Evolutionary conservation across 2,329 filamentous ascomycete species (phyloP).

Genomic region (Dothiorella sarmentorum): DNA sequence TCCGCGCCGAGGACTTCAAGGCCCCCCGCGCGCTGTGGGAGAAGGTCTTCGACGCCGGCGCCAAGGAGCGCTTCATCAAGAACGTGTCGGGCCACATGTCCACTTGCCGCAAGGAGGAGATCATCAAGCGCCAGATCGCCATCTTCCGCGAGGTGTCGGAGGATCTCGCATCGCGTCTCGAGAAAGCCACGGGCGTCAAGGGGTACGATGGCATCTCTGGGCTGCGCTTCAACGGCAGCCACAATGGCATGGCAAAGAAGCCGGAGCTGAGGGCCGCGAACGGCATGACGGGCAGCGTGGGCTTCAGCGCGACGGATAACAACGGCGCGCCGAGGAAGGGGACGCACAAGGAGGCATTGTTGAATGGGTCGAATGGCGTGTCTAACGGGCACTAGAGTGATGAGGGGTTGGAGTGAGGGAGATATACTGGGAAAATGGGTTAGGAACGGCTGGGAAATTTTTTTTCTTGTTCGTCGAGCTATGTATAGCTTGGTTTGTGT

Average conservation of each 20-base stretch:
- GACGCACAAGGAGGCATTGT: conserved; percentile 34
- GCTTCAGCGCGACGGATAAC: conserved; percentile 33
- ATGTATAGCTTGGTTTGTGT: no score
- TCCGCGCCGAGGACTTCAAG: conserved; percentile 53
- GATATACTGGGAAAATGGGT: neutral
- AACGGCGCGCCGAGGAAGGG: conserved; percentile 50
- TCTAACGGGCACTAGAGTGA: neutral
- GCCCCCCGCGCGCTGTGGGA: conserved; percentile 59
- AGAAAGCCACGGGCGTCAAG: conserved; percentile 61
- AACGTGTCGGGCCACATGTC: conserved; percentile 62
- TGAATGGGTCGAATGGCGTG: neutral
- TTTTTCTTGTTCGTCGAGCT: no score
- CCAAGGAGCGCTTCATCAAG: conserved; percentile 56
- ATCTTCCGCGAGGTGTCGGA: conserved; percentile 63
- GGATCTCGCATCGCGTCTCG: conserved; percentile 55
- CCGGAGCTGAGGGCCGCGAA: conserved; percentile 49
- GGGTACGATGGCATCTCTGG: conserved; percentile 57
- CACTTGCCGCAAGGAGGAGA: conserved; percentile 56
- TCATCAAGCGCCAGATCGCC: conserved; percentile 61
- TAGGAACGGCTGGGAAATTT: no score
- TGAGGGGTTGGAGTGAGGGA: neutral
- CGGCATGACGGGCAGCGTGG: conserved; percentile 41
- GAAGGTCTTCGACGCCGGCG: conserved; percentile 58
- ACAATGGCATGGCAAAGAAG: conserved; percentile 58
- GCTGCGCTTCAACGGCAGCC: conserved; percentile 57